These are phyloP conservation scores for Kuraishia cidri DNA, from an alignment of 805 yeast species.

Conservation along the genomic window DNA sequence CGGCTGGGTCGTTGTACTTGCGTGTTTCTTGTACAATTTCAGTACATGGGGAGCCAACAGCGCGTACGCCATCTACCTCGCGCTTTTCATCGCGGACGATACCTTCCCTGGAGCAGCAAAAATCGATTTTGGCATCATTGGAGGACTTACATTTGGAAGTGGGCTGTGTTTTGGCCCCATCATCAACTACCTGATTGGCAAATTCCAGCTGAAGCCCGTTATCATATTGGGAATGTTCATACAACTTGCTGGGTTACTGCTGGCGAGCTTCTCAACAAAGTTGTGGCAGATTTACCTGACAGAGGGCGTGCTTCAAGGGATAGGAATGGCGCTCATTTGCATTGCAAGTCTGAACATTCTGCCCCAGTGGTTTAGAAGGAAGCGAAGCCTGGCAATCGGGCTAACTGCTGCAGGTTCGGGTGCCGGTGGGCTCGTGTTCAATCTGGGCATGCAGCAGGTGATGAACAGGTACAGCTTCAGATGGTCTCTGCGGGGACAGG, in stretches of 20 bases:
- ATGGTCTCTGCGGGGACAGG: constrained; percentile 45
- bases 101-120: constrained; percentile 45
- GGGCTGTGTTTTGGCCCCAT: constrained; percentile 43
- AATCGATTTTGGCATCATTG: constrained; percentile 56
- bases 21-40: constrained; percentile 41
- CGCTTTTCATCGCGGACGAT: constrained; percentile 41
- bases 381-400: constrained; percentile 45
- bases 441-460: constrained; percentile 37
- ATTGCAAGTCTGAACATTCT: constrained; percentile 51
- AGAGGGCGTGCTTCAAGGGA: constrained; percentile 59
- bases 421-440: constrained; percentile 40
- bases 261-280: constrained; percentile 51
- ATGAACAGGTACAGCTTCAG: constrained; percentile 24
- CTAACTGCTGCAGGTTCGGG: constrained; percentile 43
- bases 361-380: constrained; percentile 66
- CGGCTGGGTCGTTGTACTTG: constrained; percentile 56
- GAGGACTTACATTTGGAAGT: constrained; percentile 56
- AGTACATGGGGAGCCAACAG: constrained; percentile 70
- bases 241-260: constrained; percentile 44
- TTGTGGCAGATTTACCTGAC: constrained; percentile 62
- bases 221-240: constrained; percentile 36
- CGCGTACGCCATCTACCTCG: constrained; percentile 56
- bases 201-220: constrained; percentile 28
- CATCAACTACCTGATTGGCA: constrained; percentile 35
- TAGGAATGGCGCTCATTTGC: constrained; percentile 46